Percentiles rank a stretch among this genome's conserved stretches.
phyloP scores from a whole-genome alignment of 2,329 filamentous ascomycete species.

The Colletotrichum horii region DNA sequence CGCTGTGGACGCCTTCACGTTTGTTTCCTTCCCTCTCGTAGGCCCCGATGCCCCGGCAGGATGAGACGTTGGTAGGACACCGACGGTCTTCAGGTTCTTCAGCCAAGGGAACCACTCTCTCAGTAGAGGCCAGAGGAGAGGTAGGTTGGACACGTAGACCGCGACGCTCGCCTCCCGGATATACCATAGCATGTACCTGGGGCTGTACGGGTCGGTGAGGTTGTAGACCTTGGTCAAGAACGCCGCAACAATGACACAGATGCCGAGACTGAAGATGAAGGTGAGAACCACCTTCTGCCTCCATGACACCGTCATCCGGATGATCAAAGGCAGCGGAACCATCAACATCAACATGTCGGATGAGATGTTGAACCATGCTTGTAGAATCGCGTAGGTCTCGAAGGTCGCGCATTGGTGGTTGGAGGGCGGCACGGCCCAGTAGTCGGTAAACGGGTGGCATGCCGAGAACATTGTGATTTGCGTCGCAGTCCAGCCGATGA shows the following conservation, averaged over 20 bases:
- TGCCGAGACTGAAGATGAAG: conserved; percentile 54
- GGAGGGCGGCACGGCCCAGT: conserved; percentile 53
- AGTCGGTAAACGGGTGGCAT: conserved; percentile 49
- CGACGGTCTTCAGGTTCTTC: not conserved
- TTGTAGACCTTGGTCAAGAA: conserved; percentile 53
- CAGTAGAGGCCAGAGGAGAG: conserved; percentile 57
- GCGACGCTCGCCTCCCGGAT: conserved; percentile 57
- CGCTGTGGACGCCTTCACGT: not conserved
- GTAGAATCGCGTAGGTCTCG: conserved; percentile 49
- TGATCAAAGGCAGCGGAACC: conserved; percentile 51
- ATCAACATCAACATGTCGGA: conserved; percentile 52
- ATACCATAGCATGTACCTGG: conserved; percentile 56
- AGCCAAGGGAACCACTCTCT: conserved; percentile 33
- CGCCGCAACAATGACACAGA: conserved; percentile 49
- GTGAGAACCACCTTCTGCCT: conserved; percentile 49
- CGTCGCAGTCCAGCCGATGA: conserved; percentile 43
- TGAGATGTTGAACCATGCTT: conserved; percentile 53
- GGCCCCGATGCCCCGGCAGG: not conserved
- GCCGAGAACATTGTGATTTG: conserved; percentile 51
- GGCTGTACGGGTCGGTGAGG: conserved; percentile 27
- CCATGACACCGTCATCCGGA: conserved; percentile 34
- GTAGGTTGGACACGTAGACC: conserved; percentile 58
- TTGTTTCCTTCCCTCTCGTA: not conserved
- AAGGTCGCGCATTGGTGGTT: conserved; percentile 51
- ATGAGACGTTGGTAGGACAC: not conserved